Percentiles rank a stretch among this genome's conserved stretches.
Evolutionary conservation across 2,329 filamentous ascomycete genomes (phyloP).

Genomic region (Pseudogymnoascus verrucosus): DNA sequence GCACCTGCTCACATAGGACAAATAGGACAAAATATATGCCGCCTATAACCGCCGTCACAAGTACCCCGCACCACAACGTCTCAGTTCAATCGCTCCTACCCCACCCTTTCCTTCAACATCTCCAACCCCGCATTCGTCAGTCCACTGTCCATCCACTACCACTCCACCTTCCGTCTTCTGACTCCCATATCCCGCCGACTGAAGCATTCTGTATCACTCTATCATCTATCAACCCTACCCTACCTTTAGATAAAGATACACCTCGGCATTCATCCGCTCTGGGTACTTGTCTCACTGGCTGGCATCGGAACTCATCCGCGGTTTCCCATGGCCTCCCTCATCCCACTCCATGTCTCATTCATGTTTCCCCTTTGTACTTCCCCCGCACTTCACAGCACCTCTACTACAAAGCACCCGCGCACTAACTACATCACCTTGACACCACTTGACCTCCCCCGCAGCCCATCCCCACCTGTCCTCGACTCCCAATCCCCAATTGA

Average conservation of each 20-base stretch:
- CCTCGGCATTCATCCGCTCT: not conserved
- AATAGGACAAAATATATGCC: not conserved
- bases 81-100: not conserved
- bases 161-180: conserved; percentile 4
- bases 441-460: not conserved
- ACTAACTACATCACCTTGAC: not conserved
- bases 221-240: not conserved
- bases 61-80: not conserved
- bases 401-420: not conserved
- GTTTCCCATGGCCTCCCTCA: not conserved
- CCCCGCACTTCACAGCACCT: not conserved
- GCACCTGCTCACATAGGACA: not conserved
- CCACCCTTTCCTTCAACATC: not conserved
- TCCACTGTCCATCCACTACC: not conserved
- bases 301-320: not conserved
- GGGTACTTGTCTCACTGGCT: not conserved
- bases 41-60: not conserved
- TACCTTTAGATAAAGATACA: not conserved
- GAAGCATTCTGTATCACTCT: not conserved
- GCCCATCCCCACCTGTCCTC: not conserved
- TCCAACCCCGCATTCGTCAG: not conserved
- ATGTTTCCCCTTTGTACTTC: not conserved
- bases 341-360: not conserved
- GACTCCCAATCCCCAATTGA: not conserved
- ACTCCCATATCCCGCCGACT: not conserved